These are phyloP conservation scores for Borealophlyctis nickersoniae DNA, from an alignment of 192 early-diverging fungal genomes.

Conservation along the genomic window DNA sequence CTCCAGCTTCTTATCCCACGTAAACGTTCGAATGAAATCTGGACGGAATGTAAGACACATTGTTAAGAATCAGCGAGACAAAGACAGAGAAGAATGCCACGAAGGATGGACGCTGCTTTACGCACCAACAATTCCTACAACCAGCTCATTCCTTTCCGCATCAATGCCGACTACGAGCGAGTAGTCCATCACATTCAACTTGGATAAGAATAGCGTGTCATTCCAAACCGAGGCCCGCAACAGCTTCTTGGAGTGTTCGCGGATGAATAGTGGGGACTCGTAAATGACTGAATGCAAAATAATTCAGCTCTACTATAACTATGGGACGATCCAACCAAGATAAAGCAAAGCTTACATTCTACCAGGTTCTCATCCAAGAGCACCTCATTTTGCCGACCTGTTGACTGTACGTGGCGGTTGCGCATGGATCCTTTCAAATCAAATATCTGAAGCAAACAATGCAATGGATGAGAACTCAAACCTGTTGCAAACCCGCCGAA, in stretches of 20 bases:
- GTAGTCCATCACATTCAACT: slow-evolving; percentile 97
- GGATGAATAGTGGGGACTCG: slow-evolving; percentile 85
- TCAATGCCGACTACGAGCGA: slow-evolving; percentile 93
- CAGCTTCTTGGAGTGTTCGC: slow-evolving; percentile 84
- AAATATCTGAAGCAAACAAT: slow-evolving; percentile 57
- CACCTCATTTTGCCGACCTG: slow-evolving; percentile 80
- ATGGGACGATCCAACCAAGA: slow-evolving; percentile 8
- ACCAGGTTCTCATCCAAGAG: slow-evolving; percentile 92
- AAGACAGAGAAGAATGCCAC: too few relatives aligned
- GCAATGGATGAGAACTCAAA: neutral
- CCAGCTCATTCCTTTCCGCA: slow-evolving; percentile 76
- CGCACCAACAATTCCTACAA: slow-evolving; percentile 94
- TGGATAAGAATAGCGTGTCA: slow-evolving; percentile 91
- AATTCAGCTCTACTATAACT: slow-evolving; percentile 5
- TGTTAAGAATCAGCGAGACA: neutral
- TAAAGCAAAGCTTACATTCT: slow-evolving; percentile 65
- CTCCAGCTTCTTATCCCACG: slow-evolving; percentile 98
- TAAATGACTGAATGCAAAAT: slow-evolving; percentile 57
- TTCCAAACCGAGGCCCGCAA: slow-evolving; percentile 84
- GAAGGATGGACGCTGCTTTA: too few relatives aligned
- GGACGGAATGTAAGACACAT: slow-evolving; percentile 8
- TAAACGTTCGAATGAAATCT: slow-evolving; percentile 97
- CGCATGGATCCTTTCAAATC: slow-evolving; percentile 94
- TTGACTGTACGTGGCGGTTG: slow-evolving; percentile 88
- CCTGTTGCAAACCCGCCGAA: neutral